Conservation (phyloP, 192 early-diverging fungal species). For the Coemansia sp. region DNA sequence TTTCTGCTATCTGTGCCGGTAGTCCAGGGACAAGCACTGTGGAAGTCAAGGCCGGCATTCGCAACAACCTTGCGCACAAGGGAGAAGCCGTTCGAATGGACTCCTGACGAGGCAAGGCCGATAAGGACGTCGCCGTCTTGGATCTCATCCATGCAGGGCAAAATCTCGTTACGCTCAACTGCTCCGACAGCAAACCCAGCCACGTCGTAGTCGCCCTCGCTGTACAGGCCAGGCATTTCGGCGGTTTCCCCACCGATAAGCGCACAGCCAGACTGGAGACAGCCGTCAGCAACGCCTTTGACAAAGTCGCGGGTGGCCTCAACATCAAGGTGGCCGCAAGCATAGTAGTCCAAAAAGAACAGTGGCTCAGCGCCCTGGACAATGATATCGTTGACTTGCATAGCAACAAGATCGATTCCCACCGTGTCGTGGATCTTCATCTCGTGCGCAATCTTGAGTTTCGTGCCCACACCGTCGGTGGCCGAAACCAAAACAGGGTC, state of each 20-base stretch:
- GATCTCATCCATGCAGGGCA: conserved; percentile 81
- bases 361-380: conserved; percentile 99
- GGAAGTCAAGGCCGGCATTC: conserved; percentile 69
- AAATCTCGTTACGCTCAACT: conserved; percentile 84
- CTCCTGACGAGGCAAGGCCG: conserved; percentile 91
- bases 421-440: conserved; percentile 88
- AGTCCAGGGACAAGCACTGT: conserved; percentile 77
- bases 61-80: conserved; percentile 90
- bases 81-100: conserved; percentile 99
- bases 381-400: conserved; percentile 98
- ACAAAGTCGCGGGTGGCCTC: conserved; percentile 89
- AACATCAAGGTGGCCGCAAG: conserved; percentile 90
- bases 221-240: conserved; percentile 98
- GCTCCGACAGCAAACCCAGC: conserved; percentile 98
- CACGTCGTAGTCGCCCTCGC: conserved; percentile 82
- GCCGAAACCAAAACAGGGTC: conserved; percentile 97
- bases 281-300: conserved; percentile 92
- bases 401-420: conserved; percentile 97
- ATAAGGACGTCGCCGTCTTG: conserved; percentile 80
- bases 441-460: conserved; percentile 93
- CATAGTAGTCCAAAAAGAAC: conserved; percentile 99
- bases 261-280: conserved; percentile 85
- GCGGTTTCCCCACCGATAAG: conserved; percentile 98
- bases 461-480: conserved; percentile 99
- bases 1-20: neutral